Evolutionary conservation across 78 protist species (phyloP), one percentile per base, ranked within the genome.

Genomic region (Parvularia atlantis): DNA sequence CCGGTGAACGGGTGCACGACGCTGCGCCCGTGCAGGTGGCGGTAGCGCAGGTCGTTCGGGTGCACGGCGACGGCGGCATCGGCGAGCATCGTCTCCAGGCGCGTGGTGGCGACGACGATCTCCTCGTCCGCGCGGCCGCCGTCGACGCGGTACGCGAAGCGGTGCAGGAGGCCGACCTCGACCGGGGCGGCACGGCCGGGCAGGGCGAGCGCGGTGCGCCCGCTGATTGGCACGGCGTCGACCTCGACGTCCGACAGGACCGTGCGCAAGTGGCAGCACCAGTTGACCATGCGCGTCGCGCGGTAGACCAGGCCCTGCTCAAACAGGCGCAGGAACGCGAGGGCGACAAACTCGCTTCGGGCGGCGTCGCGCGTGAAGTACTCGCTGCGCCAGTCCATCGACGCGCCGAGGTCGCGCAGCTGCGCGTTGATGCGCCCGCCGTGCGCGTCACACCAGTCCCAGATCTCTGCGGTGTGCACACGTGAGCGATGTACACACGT

Each of bases 61-160:
- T 98, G 95, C 53, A 98, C 83, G n/a, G 98, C 98, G 10, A 98
- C 90, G 37, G 98, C 99, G 19, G 94, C 76, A 61, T 98, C 99
- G 1, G 96, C 99, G 40, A 96, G 82, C 92, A 98, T 96, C 11
- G 99, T 98, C 83, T 98, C 99, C 4, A 88, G 85, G 56, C 99
- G 98, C 1, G 99, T 98, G 43, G 99, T 98, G 31, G 99, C 95
- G 43, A 96, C 92, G 33, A 78, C 76, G 20, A 97, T 28, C 48
- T 87, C 77, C 40, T 89, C 90, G 30, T 61, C 84, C 26, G 1
- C 39, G 20, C 35, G 75, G 30, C 31, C 48, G 50, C 71, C 59
- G 33, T 73, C 46, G 19, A 41, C 46, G 22, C 2, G 54, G 46
- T 58, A 50, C 59, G 2, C 35, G 35, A 2, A 2, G 33, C n/a